These are phyloP conservation scores for Acacia confusa DNA, from an alignment of 306 rosid species.

Conservation along the genomic window DNA sequence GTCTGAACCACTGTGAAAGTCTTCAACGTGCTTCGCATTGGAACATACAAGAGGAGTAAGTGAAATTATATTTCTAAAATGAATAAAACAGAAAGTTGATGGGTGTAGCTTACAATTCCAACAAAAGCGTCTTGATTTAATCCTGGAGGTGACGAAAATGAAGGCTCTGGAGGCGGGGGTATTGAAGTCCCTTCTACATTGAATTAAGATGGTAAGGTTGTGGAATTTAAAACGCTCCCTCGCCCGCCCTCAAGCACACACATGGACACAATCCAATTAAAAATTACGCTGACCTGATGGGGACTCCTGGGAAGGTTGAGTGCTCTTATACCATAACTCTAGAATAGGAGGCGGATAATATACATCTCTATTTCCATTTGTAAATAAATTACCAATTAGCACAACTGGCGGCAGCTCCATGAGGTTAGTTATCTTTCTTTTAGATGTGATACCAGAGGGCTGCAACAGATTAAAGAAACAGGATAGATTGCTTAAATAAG, in stretches of 20 bases:
- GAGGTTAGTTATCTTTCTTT: conserved; percentile 59
- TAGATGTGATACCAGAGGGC: conserved; percentile 41
- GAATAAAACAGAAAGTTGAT: conserved; percentile 24
- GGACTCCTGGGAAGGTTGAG: conserved; percentile 50
- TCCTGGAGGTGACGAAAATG: conserved; percentile 49
- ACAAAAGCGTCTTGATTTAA: conserved; percentile 40
- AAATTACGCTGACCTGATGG: conserved; percentile 61
- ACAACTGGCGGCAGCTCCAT: conserved; percentile 74
- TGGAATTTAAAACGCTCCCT: background rate
- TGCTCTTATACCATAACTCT: conserved; percentile 66
- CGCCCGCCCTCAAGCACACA: background rate
- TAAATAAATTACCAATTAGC: conserved; percentile 52
- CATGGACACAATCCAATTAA: background rate
- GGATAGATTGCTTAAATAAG: conserved; percentile 2
- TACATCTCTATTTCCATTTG: conserved; percentile 45
- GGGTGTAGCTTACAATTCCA: conserved; percentile 46
- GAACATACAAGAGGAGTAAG: conserved; percentile 29
- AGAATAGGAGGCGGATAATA: conserved; percentile 75
- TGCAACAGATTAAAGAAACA: conserved; percentile 34
- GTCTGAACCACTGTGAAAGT: conserved; percentile 46
- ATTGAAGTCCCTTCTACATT: conserved; percentile 53
- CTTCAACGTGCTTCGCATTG: conserved; percentile 60
- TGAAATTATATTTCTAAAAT: conserved; percentile 7
- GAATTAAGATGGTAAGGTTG: conserved; percentile 16
- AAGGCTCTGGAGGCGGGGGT: conserved; percentile 59